Conservation (phyloP, 2,329 filamentous ascomycete genomes). For the Fusarium phyllophilum region DNA sequence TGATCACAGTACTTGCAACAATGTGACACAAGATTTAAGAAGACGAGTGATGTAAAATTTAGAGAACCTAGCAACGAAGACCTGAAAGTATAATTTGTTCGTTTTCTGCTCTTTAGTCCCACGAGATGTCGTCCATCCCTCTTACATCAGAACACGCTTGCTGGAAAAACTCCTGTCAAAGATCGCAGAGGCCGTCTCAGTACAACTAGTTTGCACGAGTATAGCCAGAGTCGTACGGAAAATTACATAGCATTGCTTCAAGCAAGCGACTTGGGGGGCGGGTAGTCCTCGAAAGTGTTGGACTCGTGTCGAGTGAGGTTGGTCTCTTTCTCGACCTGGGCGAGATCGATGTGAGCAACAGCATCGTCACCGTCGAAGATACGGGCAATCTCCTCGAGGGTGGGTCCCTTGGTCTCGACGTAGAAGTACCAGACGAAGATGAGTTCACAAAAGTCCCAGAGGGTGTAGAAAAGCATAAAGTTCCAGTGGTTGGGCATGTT, state of each 20-base stretch:
- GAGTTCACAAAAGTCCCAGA: constrained; percentile 70
- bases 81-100: neutral
- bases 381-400: constrained; percentile 69
- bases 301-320: constrained; percentile 43
- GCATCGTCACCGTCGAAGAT: constrained; percentile 76
- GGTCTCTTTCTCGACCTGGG: constrained; percentile 65
- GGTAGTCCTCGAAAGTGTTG: constrained; percentile 14
- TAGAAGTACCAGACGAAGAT: constrained; percentile 74
- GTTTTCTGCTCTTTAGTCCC: constrained; percentile 1
- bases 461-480: constrained; percentile 73
- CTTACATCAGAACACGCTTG: constrained; percentile 27
- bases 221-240: neutral
- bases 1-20: neutral
- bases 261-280: constrained; percentile 29
- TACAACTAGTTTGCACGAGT: neutral
- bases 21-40: neutral
- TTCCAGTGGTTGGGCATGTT: constrained; percentile 69
- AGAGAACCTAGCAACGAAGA: constrained; percentile 2
- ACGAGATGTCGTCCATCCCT: constrained; percentile 5
- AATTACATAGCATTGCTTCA: neutral
- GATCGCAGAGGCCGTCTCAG: neutral
- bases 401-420: constrained; percentile 76
- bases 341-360: constrained; percentile 64
- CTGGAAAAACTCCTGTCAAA: constrained; percentile 8
- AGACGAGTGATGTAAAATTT: constrained; percentile 2